Evolutionary conservation across 140 eudicot species (phyloP).

Genomic region (Anethum foeniculum): DNA sequence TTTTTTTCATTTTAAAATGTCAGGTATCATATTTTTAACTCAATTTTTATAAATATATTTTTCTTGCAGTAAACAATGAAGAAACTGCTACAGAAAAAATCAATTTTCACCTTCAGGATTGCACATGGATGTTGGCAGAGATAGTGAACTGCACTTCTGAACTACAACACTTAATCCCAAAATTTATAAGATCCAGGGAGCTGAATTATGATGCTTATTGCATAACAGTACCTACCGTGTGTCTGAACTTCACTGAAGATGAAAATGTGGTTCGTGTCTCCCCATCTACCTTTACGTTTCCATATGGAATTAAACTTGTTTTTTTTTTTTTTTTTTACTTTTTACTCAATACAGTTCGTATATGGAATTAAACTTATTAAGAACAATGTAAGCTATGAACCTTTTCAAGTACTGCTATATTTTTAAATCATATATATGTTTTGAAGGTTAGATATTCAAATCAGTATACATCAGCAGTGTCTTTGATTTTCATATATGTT

Average conservation of each 20-base stretch:
- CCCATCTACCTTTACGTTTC: background rate
- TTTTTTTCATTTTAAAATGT: background rate
- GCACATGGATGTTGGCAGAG: conserved; percentile 50
- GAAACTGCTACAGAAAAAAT: too few species aligned
- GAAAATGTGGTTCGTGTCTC: conserved; percentile 14
- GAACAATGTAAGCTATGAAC: background rate
- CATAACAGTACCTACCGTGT: conserved; percentile 26
- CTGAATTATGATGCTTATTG: conserved; percentile 34
- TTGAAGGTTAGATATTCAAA: too few species aligned
- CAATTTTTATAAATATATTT: too few species aligned
- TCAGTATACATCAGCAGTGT: too few species aligned
- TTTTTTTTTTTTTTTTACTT: too few species aligned
- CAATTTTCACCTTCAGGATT: too few species aligned
- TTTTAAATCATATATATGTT: background rate
- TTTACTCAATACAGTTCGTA: too few species aligned
- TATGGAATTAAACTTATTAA: too few species aligned
- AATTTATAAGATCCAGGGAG: conserved; percentile 22
- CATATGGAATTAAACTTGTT: too few species aligned
- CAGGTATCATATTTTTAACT: too few species aligned
- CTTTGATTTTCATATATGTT: too few species aligned
- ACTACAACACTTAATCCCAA: conserved; percentile 18
- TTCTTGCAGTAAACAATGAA: too few species aligned
- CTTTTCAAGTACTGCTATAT: background rate
- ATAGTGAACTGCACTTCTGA: conserved; percentile 31
- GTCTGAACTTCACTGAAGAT: conserved; percentile 17